These are phyloP conservation scores for Geotrichum fermentans DNA, from an alignment of 1,139 yeast genomes.

Conservation along the genomic window DNA sequence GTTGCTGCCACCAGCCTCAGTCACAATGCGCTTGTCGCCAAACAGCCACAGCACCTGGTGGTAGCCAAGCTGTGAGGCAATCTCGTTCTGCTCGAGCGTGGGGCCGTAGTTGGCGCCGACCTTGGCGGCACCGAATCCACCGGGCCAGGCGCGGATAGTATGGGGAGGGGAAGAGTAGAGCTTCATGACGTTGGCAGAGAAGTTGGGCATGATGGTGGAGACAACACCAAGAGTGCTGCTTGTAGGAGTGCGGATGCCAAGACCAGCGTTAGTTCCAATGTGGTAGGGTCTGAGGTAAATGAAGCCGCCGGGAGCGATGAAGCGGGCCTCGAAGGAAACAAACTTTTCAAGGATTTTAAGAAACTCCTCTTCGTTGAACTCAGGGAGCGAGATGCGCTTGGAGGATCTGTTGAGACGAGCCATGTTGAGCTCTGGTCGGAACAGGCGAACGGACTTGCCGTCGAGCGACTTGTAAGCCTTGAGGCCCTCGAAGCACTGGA, in stretches of 20 bases:
- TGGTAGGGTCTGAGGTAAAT: constrained; percentile 35
- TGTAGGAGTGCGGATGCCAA: constrained; percentile 41
- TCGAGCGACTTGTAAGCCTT: constrained; percentile 34
- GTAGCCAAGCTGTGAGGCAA: constrained; percentile 41
- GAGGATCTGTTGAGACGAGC: constrained; percentile 42
- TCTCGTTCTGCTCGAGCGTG: constrained; percentile 39
- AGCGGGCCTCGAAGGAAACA: constrained; percentile 38
- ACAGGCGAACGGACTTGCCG: constrained; percentile 39
- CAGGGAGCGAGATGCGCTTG: constrained; percentile 41
- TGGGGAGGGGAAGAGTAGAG: constrained; percentile 38
- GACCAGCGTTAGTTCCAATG: constrained; percentile 37
- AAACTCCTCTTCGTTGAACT: constrained; percentile 41
- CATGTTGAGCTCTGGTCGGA: constrained; percentile 44
- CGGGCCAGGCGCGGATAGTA: constrained; percentile 46
- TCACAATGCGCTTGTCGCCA: constrained; percentile 42
- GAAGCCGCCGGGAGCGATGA: constrained; percentile 33
- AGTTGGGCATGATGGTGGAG: constrained; percentile 38
- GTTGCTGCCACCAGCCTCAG: constrained; percentile 48
- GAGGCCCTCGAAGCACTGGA: constrained; percentile 38
- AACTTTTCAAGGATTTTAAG: constrained; percentile 39
- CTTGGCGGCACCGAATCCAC: constrained; percentile 45
- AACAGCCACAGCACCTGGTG: constrained; percentile 45
- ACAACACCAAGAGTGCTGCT: constrained; percentile 41
- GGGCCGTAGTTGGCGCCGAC: constrained; percentile 48
- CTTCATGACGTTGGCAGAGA: constrained; percentile 37